These are phyloP conservation scores for Suillus spraguei DNA, from an alignment of 768 basidiomycete species.

Conservation along the genomic window DNA sequence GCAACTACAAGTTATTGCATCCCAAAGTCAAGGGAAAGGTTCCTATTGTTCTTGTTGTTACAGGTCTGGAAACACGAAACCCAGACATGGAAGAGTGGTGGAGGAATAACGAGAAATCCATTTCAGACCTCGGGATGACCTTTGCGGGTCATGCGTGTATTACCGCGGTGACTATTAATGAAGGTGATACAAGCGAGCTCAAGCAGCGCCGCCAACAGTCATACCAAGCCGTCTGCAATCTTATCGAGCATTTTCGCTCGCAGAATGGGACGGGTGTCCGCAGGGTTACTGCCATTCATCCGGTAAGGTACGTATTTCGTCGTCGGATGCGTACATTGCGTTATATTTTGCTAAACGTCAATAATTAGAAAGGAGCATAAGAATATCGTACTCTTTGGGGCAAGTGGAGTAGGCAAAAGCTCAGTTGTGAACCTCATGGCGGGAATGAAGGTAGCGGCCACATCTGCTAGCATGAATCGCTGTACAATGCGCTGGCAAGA, in stretches of 20 bases:
- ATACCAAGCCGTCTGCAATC: conserved; percentile 19
- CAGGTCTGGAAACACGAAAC: conserved; percentile 40
- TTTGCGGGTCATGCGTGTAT: conserved; percentile 36
- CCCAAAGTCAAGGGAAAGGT: conserved; percentile 40
- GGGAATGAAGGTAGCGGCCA: conserved; percentile 24
- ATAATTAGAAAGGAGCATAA: background rate
- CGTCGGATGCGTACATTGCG: background rate
- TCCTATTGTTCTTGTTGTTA: conserved; percentile 42
- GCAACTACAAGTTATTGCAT: conserved; percentile 42
- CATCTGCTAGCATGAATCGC: conserved; percentile 28
- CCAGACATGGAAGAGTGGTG: conserved; percentile 37
- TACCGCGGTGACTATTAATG: conserved; percentile 26
- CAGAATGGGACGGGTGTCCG: background rate
- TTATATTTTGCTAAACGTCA: no score
- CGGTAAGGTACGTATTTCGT: background rate
- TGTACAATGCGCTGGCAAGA: conserved; percentile 35
- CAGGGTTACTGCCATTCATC: background rate
- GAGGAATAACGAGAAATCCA: conserved; percentile 26
- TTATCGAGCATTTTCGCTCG: conserved; percentile 16
- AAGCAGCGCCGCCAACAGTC: conserved; percentile 28
- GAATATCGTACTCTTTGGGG: conserved; percentile 33
- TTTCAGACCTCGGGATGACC: conserved; percentile 27
- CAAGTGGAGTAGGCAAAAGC: conserved; percentile 41
- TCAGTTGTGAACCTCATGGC: conserved; percentile 44
- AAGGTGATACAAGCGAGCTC: conserved; percentile 15